Conservation (phyloP, 352 stramenopile genomes). For the Phytophthora tentaculata region DNA sequence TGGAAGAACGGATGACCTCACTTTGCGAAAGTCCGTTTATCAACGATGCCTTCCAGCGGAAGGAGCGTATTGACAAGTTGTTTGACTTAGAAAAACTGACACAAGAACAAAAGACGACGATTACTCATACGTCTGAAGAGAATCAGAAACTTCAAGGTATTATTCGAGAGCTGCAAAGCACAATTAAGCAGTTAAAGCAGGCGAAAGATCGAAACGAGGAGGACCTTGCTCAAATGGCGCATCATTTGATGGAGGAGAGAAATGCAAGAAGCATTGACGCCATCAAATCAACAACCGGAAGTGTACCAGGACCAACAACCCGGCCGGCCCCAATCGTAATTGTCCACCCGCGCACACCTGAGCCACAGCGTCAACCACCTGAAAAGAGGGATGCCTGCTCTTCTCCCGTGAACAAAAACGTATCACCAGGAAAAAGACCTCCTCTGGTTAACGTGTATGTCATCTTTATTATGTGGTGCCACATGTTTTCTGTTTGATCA, state of each 20-base stretch:
- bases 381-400: slow-evolving; percentile 69
- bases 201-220: slow-evolving; percentile 74
- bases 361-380: slow-evolving; percentile 18
- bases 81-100: slow-evolving; percentile 87
- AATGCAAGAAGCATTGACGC: slow-evolving; percentile 43
- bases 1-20: slow-evolving; percentile 91
- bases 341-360: slow-evolving; percentile 14
- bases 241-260: slow-evolving; percentile 76
- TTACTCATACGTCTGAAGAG: slow-evolving; percentile 73
- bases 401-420: slow-evolving; percentile 53
- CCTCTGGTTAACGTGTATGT: slow-evolving; percentile 28
- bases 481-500: not conserved
- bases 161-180: slow-evolving; percentile 86
- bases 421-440: slow-evolving; percentile 6
- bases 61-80: slow-evolving; percentile 87
- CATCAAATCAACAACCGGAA: slow-evolving; percentile 32
- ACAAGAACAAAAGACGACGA: slow-evolving; percentile 76
- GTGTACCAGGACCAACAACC: slow-evolving; percentile 6
- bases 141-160: slow-evolving; percentile 82
- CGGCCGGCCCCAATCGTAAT: slow-evolving; percentile 27
- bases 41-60: slow-evolving; percentile 89
- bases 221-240: slow-evolving; percentile 61
- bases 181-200: slow-evolving; percentile 83
- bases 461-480: not conserved
- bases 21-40: slow-evolving; percentile 95